Conservation (phyloP, 2,329 filamentous ascomycete species). For the Rugonectria rugulosa region DNA sequence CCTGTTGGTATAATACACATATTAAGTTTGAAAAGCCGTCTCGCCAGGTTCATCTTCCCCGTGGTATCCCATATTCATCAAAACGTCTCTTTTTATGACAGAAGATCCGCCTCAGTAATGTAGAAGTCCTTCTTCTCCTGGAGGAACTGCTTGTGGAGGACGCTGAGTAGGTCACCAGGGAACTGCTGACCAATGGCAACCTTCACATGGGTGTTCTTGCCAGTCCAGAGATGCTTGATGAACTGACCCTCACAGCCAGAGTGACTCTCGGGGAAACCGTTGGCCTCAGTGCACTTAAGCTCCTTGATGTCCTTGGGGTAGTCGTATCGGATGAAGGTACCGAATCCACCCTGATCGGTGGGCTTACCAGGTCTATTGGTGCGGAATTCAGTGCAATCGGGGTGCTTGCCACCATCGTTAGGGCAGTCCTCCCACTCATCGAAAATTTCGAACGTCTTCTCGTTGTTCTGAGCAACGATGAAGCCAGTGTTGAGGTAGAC, state of each 20-base stretch:
- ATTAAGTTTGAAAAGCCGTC: constrained; percentile 36
- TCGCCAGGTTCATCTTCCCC: constrained; percentile 26
- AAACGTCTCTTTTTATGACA: constrained; percentile 26
- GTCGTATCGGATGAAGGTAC: constrained; percentile 53
- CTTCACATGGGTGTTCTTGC: constrained; percentile 51
- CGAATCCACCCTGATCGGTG: constrained; percentile 54
- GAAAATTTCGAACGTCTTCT: constrained; percentile 56
- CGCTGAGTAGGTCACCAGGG: constrained; percentile 45
- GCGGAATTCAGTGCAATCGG: constrained; percentile 49
- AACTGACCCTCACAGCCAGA: constrained; percentile 50
- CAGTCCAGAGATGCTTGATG: constrained; percentile 54
- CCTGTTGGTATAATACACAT: constrained; percentile 36
- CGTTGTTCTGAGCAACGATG: constrained; percentile 60
- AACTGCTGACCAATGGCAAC: constrained; percentile 47
- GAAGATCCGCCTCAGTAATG: constrained; percentile 45
- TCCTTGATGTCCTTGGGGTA: constrained; percentile 50
- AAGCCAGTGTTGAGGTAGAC: constrained; percentile 61
- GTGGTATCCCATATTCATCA: constrained; percentile 28
- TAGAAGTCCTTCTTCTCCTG: constrained; percentile 45
- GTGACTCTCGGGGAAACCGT: constrained; percentile 50
- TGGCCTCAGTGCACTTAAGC: constrained; percentile 52
- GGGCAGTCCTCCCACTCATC: constrained; percentile 56
- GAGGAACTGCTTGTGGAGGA: constrained; percentile 47
- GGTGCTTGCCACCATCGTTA: constrained; percentile 47
- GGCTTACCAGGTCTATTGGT: constrained; percentile 46